Evolutionary conservation across 345 rosid species (phyloP).

Genomic region (Hypericum perforatum): DNA sequence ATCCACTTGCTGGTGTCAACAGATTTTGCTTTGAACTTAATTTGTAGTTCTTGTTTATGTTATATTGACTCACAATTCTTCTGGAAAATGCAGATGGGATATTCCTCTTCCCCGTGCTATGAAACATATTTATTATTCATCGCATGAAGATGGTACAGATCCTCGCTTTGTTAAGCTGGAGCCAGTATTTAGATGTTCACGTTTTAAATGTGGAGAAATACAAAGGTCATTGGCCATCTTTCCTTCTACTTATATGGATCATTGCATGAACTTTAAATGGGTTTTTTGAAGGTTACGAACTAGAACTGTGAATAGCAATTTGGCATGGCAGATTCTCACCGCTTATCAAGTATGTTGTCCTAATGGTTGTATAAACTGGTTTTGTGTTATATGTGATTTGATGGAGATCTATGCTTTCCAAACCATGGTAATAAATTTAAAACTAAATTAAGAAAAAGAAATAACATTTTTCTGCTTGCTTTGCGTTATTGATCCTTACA

Average conservation of each 20-base stretch:
- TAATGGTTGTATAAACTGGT: too few species aligned
- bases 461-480: not conserved
- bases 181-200: constrained; percentile 78
- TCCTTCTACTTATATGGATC: not conserved
- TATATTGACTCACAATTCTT: constrained; percentile 11
- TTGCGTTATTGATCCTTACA: constrained; percentile 14
- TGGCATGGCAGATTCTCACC: too few species aligned
- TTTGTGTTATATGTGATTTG: too few species aligned
- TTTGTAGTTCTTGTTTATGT: constrained; percentile 5
- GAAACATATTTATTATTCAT: constrained; percentile 43
- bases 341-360: too few species aligned
- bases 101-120: constrained; percentile 60
- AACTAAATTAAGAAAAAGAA: not conserved
- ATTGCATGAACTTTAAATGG: not conserved
- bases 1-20: too few species aligned
- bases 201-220: constrained; percentile 48
- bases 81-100: constrained; percentile 76
- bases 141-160: constrained; percentile 51
- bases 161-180: constrained; percentile 79
- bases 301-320: too few species aligned
- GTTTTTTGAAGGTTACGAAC: not conserved
- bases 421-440: too few species aligned
- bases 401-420: too few species aligned
- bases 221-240: constrained; percentile 43
- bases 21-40: not conserved